A percentile compares a stretch with the other conserved stretches of the same genome.
These are phyloP conservation scores for Zymoseptoria ardabiliae DNA, from an alignment of 2,329 filamentous ascomycete genomes.

Conservation along the genomic window DNA sequence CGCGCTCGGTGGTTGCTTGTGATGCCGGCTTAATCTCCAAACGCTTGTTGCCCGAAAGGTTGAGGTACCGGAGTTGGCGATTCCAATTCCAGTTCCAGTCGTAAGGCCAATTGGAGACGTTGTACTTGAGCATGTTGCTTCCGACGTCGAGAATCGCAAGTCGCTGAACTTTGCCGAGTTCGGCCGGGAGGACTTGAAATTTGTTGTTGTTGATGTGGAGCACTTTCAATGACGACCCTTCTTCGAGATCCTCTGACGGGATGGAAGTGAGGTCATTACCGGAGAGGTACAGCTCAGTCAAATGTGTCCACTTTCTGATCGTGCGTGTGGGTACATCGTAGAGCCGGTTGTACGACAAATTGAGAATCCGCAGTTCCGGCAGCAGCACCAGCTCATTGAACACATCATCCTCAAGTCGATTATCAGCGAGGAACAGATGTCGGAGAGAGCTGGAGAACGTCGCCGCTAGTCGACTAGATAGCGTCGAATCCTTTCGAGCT, in stretches of 20 bases:
- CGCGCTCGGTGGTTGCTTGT: conserved; percentile 38
- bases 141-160: conserved; percentile 88
- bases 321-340: conserved; percentile 86
- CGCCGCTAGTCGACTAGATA: conserved; percentile 69
- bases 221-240: conserved; percentile 77
- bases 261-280: conserved; percentile 89
- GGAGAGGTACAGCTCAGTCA: conserved; percentile 88
- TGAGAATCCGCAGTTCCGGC: conserved; percentile 77
- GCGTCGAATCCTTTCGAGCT: conserved; percentile 77
- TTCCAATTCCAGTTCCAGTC: conserved; percentile 99
- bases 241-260: conserved; percentile 88
- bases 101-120: conserved; percentile 97
- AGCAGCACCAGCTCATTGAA: conserved; percentile 85
- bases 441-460: conserved; percentile 84
- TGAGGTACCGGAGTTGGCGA: conserved; percentile 86
- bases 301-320: conserved; percentile 79
- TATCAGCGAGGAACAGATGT: conserved; percentile 85
- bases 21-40: conserved; percentile 75
- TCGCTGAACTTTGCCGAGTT: conserved; percentile 89
- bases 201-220: conserved; percentile 97
- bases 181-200: conserved; percentile 91
- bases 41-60: conserved; percentile 92
- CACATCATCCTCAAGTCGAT: conserved; percentile 86
- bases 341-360: conserved; percentile 89
- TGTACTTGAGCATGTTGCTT: conserved; percentile 94